Evolutionary conservation across 2,329 filamentous ascomycete species (phyloP), one percentile per base, ranked within the genome.

Genomic region (Epichloe gansuensis): DNA sequence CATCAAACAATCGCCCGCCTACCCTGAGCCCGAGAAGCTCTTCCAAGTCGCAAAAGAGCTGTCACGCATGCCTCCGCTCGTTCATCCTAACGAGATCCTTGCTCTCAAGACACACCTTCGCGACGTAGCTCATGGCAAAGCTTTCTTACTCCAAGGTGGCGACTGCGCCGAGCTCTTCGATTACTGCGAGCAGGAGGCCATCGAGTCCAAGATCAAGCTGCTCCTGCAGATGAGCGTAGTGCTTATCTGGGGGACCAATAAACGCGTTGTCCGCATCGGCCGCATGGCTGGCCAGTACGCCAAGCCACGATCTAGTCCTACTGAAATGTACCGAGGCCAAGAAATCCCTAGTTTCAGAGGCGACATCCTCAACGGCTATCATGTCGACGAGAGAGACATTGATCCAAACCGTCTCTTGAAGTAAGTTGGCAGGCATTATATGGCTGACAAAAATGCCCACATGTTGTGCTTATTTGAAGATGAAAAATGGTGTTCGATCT

Each of bases 261-360:
- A 82, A 70, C 87, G 87, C 5, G 89, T 98, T 4, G 89, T 98
- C 47, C 82, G 93, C 59, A 95, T 98, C 62, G 93, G 89, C 15
- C 82, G 93, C 55, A 96, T 97, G 82, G 93, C 93, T 12, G 93
- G 93, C 3, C 93, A 98, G 74, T 98, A 95, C 64, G 93, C 93
- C 34, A 98, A 98, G 71, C 93, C 91, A 2, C 77, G 93, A 52
- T 95, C 89, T 4, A 95, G 85, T 60, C 87, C 91, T 0, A 90
- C 82, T 39, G 93, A 98, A 71, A 77, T 82, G 2, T 73, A 94
- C 49, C 74, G 94, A 57, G 90, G 89, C 49, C 80, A 81, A 54
- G 81, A 89, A 63, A 85, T 95, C 51, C 87, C 88, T 4, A 93
- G 87, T 42, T 98, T 97, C 76, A 78, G 93, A 50, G 93, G 93